Conservation (phyloP, 2,329 filamentous ascomycete genomes). For the Niveomyces coronatus region DNA sequence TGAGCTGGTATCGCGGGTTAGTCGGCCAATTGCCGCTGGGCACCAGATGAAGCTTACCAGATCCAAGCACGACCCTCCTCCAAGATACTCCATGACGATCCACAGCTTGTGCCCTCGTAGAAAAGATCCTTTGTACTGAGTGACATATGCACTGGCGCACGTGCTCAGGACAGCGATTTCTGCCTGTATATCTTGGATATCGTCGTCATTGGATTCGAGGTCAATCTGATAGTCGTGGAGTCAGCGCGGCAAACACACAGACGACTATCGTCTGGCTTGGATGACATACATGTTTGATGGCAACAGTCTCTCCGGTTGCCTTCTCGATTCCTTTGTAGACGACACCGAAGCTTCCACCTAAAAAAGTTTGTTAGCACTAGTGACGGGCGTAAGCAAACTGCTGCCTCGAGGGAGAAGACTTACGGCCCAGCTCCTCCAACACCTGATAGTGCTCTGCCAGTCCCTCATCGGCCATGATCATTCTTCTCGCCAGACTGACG, state of each 20-base stretch:
- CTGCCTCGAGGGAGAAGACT: slow-evolving; percentile 27
- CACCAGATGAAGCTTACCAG: slow-evolving; percentile 59
- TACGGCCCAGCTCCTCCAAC: slow-evolving; percentile 91
- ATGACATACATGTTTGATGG: slow-evolving; percentile 80
- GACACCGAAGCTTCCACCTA: slow-evolving; percentile 42
- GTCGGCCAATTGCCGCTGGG: slow-evolving; percentile 11
- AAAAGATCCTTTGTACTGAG: slow-evolving; percentile 93
- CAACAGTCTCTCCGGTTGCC: slow-evolving; percentile 82
- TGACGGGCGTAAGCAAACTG: not conserved
- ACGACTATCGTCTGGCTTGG: not conserved
- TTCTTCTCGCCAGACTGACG: slow-evolving; percentile 18
- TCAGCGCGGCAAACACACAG: not conserved
- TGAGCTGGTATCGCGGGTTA: slow-evolving; percentile 50
- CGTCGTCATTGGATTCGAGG: slow-evolving; percentile 95
- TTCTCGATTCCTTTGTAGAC: slow-evolving; percentile 96
- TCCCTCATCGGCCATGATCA: slow-evolving; percentile 52
- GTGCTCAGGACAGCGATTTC: slow-evolving; percentile 94
- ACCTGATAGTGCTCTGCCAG: slow-evolving; percentile 88
- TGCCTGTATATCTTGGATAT: slow-evolving; percentile 95
- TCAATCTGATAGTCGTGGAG: slow-evolving; percentile 60
- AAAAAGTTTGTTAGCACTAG: slow-evolving; percentile 8
- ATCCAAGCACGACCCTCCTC: slow-evolving; percentile 90
- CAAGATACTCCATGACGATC: slow-evolving; percentile 98
- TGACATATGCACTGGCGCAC: slow-evolving; percentile 87
- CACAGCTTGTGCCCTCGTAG: slow-evolving; percentile 93